Base-by-base conservation (phyloP, 257 asterid genomes). In the Solanum clarkiae region DNA sequence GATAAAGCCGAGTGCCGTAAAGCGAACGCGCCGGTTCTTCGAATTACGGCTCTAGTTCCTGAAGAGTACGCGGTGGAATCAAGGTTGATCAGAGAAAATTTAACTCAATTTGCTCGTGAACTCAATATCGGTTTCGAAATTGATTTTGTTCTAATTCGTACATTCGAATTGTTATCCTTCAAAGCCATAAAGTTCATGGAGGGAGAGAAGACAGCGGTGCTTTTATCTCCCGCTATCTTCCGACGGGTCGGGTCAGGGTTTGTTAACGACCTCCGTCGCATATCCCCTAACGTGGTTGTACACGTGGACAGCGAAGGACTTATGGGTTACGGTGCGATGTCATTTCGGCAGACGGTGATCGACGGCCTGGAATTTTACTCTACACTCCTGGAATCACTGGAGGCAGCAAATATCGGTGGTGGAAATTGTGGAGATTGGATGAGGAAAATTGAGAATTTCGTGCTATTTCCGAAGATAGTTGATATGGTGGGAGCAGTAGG, bases 361-460 rank as follows among this genome's bases (percentile, higher is more conserved):
- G 97, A 94, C 18, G 99, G 99, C 36, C 92, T 97, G 14, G 99
- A 95, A 84, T 94, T 91, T 70, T 97, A 92, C 90, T 94, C 98
- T 14, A 92, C 97, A 51, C 87, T 97, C 14, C 8, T 95, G 88
- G 98, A 97, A 72, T 93, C 98, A 9, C 40, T 97, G 68, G 98
- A 97, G 55, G 97, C 98, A 1, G 95, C 95, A 0, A 92, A 88
- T 80, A 88, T 88, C 80, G 85, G 89, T 26, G 84, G 88, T 3
- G 91, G 91, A 10, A 86, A 80, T 20, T 71, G 81, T 5, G 89
- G 93, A 4, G 97, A 95, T 4, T 93, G 94, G 97, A 87, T 91
- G 91, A 86, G 90, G 65, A 91, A 86, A 59, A 92, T 97, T 5
- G 99, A 95, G 92, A 90, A 90, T 32, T 94, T 87, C 45, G 98